A percentile compares a stretch with the other conserved stretches of the same genome.
Evolutionary conservation across 306 rosid genomes (phyloP).

Genomic region (Sphenostylis stenocarpa): DNA sequence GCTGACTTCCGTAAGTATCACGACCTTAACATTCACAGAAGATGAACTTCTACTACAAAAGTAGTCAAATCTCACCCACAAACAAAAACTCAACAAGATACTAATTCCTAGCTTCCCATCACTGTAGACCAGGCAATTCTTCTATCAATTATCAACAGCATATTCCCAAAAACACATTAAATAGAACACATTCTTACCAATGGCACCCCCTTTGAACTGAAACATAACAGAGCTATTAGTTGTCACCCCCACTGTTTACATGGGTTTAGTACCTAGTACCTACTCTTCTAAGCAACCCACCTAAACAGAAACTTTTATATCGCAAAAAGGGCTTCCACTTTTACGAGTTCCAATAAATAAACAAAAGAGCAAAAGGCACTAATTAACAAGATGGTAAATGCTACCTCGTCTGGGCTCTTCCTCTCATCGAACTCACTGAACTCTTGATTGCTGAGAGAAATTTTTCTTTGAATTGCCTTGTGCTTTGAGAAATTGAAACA

Average conservation of each 20-base stretch:
- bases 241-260: neutral
- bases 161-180: neutral
- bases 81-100: neutral
- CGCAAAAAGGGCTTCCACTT: neutral
- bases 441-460: slow-evolving; percentile 48
- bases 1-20: neutral
- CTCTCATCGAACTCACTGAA: slow-evolving; percentile 55
- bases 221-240: neutral
- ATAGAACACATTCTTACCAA: neutral
- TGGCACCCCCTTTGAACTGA: neutral
- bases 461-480: slow-evolving; percentile 26
- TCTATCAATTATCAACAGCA: neutral
- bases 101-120: neutral
- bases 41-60: neutral
- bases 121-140: neutral
- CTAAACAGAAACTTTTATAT: neutral
- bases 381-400: slow-evolving; percentile 1
- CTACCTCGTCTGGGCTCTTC: slow-evolving; percentile 76
- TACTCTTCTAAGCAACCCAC: neutral
- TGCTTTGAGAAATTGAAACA: slow-evolving; percentile 44
- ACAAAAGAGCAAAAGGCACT: neutral
- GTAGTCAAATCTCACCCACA: neutral
- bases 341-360: neutral
- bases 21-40: neutral
- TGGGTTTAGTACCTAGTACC: neutral